Conservation (phyloP, 768 basidiomycete genomes). For the Crepidotus variabilis region DNA sequence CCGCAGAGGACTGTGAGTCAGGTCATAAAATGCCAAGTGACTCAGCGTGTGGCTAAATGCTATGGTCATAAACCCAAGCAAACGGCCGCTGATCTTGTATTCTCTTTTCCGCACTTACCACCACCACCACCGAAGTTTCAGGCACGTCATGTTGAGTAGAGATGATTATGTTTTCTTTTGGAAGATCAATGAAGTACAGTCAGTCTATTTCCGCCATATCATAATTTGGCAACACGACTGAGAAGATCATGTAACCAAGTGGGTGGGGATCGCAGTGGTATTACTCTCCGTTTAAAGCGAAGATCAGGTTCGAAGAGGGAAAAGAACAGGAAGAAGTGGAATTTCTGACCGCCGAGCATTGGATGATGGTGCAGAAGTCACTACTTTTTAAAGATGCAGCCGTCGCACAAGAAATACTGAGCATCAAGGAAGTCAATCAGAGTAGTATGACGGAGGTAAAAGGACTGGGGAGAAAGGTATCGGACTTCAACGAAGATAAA, state of each 20-base stretch:
- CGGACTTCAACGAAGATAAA: conserved; percentile 40
- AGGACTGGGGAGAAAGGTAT: conserved; percentile 47
- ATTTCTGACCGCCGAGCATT: conserved; percentile 56
- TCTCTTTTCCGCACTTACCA: neutral
- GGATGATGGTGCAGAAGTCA: conserved; percentile 68
- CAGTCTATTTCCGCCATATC: conserved; percentile 16
- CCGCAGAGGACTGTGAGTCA: neutral
- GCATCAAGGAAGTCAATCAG: conserved; percentile 25
- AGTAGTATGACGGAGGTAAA: conserved; percentile 42
- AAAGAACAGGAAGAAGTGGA: conserved; percentile 24
- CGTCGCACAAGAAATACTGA: conserved; percentile 40
- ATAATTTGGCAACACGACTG: neutral
- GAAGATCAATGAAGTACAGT: conserved; percentile 39
- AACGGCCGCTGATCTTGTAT: neutral
- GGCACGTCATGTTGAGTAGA: conserved; percentile 12
- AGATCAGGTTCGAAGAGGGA: conserved; percentile 25
- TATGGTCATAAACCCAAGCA: neutral
- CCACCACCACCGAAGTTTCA: neutral
- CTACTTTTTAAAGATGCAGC: conserved; percentile 45
- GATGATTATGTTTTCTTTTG: conserved; percentile 45
- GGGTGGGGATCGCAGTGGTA: too few relatives aligned
- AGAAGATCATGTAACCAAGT: neutral
- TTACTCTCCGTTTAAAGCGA: conserved; percentile 39
- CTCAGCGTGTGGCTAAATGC: neutral
- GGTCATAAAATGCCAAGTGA: neutral